Conservation (phyloP, 345 rosid genomes). For the Eucalyptus albens region DNA sequence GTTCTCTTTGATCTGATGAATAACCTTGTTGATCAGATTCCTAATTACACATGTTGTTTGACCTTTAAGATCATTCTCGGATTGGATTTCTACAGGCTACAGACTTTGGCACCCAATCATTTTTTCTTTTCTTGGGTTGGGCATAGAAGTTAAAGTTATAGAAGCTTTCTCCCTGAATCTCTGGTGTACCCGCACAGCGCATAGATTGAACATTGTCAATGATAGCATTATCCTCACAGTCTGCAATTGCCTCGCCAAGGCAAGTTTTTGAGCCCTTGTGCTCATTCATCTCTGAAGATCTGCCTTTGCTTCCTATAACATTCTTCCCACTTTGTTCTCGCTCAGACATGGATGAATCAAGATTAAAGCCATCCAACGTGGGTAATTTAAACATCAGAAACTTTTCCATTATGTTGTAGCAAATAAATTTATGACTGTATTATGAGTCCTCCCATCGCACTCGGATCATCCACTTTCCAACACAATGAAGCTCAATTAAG, state of each 20-base stretch:
- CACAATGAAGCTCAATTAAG: neutral
- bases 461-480: neutral
- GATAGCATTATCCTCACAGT: neutral
- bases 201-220: neutral
- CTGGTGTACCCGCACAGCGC: neutral
- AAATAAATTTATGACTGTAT: neutral
- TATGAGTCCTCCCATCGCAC: neutral
- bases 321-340: no score
- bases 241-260: neutral
- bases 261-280: no score
- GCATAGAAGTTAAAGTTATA: neutral
- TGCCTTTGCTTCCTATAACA: no score
- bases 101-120: neutral
- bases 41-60: fast-evolving
- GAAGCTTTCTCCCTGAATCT: neutral
- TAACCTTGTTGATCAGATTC: neutral
- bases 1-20: neutral
- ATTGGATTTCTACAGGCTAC: neutral
- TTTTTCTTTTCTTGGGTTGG: neutral
- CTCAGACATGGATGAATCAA: no score
- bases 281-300: no score
- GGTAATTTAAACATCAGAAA: no score
- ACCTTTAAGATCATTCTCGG: neutral
- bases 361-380: no score
- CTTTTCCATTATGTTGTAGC: no score